Base-by-base conservation (phyloP, 495 filamentous ascomycete genomes). In the Cudoniella acicularis region DNA sequence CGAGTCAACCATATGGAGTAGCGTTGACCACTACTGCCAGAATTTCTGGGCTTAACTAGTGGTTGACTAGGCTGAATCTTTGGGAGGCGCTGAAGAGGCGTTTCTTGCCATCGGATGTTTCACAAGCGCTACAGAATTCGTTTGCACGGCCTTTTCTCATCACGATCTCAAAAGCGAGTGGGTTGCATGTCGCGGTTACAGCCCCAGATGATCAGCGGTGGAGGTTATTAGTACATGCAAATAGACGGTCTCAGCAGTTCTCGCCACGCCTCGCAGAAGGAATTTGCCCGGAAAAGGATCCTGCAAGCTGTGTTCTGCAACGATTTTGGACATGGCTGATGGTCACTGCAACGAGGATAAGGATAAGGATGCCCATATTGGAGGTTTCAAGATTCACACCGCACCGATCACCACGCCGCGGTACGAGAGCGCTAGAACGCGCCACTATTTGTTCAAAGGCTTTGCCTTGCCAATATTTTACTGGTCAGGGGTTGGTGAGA, bases 351-450 rank as follows among this genome's bases (percentile, higher is more conserved):
- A 54, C 43, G 26, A 41, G 49, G 56, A 59, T 59, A 60, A 46
- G 57, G 50, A 53, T 51, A 46, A 46, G 43, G 43, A 46, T 46
- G 18, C 11, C 42, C 55, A 40, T 49, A 43, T 36, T 52, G 30
- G 25, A 54, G 56, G 60, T 57, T 62, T 62, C 60, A 62, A 62
- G 60, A 62, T 62, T 55, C 21, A 36, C 54, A 49, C 27, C 47
- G n/a, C 23, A 26, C 13, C 41, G 40, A 46, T 47, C 17, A 22
- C 45, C 24, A 49, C 52, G 3, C n/a, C 17, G 49, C 16, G 47
- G 56, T 47, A 45, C 20, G 23, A 27, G 49, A 46, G 48, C 58
- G 18, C 42, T 18, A 40, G 25, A 40, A 23, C 47, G 52, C 47
- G 46, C 61, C 52, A 55, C 51, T 42, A 49, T 42, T 47, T 41